Evolutionary conservation across 768 basidiomycete genomes (phyloP), one percentile per base, ranked within the genome.

Genomic region (Mycena pura): DNA sequence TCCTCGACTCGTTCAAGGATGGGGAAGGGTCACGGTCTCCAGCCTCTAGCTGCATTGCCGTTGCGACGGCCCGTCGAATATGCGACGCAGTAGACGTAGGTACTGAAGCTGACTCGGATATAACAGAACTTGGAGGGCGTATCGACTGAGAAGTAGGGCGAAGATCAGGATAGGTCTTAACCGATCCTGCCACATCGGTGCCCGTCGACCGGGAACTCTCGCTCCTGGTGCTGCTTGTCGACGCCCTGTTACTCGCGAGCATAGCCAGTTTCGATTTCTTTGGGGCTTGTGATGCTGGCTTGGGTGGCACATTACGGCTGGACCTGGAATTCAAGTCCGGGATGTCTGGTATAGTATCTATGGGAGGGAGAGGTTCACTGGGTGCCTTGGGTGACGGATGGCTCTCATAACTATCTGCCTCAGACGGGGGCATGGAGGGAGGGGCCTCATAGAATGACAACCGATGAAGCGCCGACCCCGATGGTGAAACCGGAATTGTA

Each of bases 151-250:
- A 71, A 25, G 87, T 81, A n/a, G 90, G 91, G 17, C 91, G 86
- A 61, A 92, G 78, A 17, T 70, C 80, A 22, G 90, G 88, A 69
- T 88, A 92, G 1, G 91, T 92, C 66, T 86, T 84, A n/a, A 89
- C 79, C 24, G 90, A 87, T 3, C 84, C 86, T 0, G 84, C 76
- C 31, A 84, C 77, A 40, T 84, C 73, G 10, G 76, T 82, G 58
- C 82, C 83, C 3, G 82, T 84, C 22, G 86, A 84, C 47, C 82
- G 76, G 22, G 88, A 86, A 66, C 83, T 85, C 60, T 81, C 77
- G 58, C 78, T 83, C 43, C 75, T 75, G 32, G 71, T 71, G 46
- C 74, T 78, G 43, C 78, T 69, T 27, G 80, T 80, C 55, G 84
- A 84, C 3, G 86, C 81, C 57, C 87, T 78, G 9, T 88, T 89